Conservation (phyloP, 2,329 filamentous ascomycete genomes). For the Sporothrix brasiliensis region DNA sequence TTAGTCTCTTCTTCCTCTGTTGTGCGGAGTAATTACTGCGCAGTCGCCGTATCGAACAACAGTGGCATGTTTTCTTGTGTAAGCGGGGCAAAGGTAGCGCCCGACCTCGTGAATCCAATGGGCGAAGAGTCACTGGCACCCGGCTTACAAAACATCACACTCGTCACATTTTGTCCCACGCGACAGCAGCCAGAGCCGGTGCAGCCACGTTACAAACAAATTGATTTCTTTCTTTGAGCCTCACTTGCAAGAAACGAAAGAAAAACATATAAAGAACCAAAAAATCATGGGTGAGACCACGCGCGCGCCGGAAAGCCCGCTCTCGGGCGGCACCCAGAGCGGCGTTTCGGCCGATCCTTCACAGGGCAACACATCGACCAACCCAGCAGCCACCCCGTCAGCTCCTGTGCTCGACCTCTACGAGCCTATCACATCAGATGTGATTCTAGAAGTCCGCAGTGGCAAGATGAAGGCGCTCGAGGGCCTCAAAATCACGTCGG, state of each 20-base stretch:
- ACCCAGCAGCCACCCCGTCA: background rate
- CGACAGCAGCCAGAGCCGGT: background rate
- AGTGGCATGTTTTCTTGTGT: background rate
- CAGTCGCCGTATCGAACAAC: background rate
- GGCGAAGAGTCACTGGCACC: background rate
- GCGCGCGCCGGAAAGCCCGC: constrained; percentile 8
- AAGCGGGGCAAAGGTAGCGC: constrained; percentile 9
- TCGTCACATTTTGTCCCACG: constrained; percentile 1
- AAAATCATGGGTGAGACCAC: constrained; percentile 7
- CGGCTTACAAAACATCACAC: background rate
- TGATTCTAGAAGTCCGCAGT: constrained; percentile 59
- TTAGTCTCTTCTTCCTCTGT: background rate
- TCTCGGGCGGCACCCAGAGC: constrained; percentile 13
- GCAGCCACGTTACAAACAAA: background rate
- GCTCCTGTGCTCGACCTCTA: constrained; percentile 15
- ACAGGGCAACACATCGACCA: background rate
- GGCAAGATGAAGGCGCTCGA: constrained; percentile 60
- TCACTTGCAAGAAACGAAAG: background rate
- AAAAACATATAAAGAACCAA: background rate
- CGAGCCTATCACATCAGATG: constrained; percentile 52
- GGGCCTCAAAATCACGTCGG: constrained; percentile 55
- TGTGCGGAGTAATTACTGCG: background rate
- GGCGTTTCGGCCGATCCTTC: constrained; percentile 1
- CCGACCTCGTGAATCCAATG: background rate
- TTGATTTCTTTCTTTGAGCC: background rate